These are phyloP conservation scores for Tanacetum coccineum DNA, from an alignment of 129 eudicot species.

Conservation along the genomic window DNA sequence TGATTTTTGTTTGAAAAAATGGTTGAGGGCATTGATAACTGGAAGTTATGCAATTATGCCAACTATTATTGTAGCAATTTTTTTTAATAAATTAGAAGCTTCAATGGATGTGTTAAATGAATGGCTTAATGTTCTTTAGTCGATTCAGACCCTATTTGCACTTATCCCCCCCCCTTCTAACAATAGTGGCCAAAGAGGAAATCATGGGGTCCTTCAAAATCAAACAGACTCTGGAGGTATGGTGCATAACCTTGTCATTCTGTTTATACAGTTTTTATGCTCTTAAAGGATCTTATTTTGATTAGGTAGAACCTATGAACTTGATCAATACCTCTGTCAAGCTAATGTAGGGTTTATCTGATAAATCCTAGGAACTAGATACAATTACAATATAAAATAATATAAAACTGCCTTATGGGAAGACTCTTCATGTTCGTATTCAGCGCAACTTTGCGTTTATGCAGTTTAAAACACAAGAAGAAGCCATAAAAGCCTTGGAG, in stretches of 20 bases:
- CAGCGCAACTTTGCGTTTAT: no score
- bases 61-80: constrained; percentile 74
- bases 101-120: constrained; percentile 79
- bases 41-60: constrained; percentile 93
- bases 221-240: constrained; percentile 73
- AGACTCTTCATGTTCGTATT: no score
- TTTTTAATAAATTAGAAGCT: constrained; percentile 73
- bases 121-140: constrained; percentile 94
- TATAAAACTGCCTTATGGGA: no score
- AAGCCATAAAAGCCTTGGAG: background rate
- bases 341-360: no score
- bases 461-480: background rate
- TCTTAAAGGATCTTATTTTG: background rate
- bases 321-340: background rate
- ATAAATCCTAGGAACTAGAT: no score
- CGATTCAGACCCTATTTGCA: constrained; percentile 91
- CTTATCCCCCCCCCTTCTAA: constrained; percentile 89
- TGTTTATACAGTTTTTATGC: background rate
- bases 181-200: constrained; percentile 74
- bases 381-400: no score
- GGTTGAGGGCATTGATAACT: constrained; percentile 75
- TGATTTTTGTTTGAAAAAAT: constrained; percentile 63
- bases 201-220: constrained; percentile 87
- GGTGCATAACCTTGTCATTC: background rate
- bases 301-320: constrained; percentile 5